Conservation (phyloP, 768 basidiomycete species). For the Psilocybe sp. region DNA sequence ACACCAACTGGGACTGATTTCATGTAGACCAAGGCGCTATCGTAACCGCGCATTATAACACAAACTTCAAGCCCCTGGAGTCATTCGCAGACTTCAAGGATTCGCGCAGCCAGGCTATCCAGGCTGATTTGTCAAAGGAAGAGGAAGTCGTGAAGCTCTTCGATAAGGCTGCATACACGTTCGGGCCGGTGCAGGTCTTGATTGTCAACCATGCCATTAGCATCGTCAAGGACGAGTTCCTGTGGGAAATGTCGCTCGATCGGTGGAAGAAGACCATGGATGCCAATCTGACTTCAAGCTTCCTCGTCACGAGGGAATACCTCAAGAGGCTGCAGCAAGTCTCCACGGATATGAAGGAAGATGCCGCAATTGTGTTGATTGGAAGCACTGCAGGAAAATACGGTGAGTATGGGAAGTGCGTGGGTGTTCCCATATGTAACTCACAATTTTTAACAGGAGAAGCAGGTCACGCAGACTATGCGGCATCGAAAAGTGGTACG, state of each 20-base stretch:
- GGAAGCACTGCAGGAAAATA: conserved; percentile 74
- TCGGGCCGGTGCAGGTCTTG: conserved; percentile 53
- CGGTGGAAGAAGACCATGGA: conserved; percentile 63
- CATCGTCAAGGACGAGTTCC: conserved; percentile 39
- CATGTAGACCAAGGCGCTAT: conserved; percentile 61
- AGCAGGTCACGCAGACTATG: conserved; percentile 64
- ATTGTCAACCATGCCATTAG: conserved; percentile 64
- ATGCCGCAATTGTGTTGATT: conserved; percentile 61
- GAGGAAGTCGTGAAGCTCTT: conserved; percentile 51
- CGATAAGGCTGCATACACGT: conserved; percentile 31
- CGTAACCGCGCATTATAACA: conserved; percentile 72
- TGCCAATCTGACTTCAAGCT: conserved; percentile 64
- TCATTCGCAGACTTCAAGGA: conserved; percentile 37
- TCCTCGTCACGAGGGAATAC: conserved; percentile 66
- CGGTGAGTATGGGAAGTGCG: conserved; percentile 29
- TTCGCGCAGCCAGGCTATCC: conserved; percentile 33
- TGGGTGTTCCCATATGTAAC: background rate
- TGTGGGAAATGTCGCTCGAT: conserved; percentile 57
- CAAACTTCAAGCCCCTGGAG: conserved; percentile 40
- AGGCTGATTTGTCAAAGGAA: conserved; percentile 63
- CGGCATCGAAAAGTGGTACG: conserved; percentile 66
- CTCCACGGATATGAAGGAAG: conserved; percentile 41
- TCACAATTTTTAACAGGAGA: conserved; percentile 34
- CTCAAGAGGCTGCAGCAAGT: conserved; percentile 42
- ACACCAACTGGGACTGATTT: background rate